These are phyloP conservation scores for Xylaria longipes DNA, from an alignment of 495 filamentous ascomycete species.

Conservation along the genomic window DNA sequence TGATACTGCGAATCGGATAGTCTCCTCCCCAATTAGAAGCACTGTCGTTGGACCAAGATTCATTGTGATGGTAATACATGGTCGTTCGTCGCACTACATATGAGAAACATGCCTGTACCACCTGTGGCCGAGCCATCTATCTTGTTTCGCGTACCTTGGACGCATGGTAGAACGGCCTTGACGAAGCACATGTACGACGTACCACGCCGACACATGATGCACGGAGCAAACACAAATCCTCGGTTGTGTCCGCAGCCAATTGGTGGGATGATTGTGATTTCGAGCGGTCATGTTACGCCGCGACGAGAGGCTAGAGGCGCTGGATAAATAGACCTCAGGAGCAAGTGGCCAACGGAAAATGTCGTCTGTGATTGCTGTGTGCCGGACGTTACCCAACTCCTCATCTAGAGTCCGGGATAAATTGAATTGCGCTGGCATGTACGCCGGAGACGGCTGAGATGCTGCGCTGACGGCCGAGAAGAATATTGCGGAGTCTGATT, in stretches of 20 bases:
- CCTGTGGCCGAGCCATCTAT: slow-evolving; percentile 35
- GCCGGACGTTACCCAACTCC: slow-evolving; percentile 12
- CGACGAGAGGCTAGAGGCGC: slow-evolving; percentile 1
- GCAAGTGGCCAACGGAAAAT: not conserved
- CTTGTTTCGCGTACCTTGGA: slow-evolving; percentile 38
- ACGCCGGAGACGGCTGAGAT: not conserved
- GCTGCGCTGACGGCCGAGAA: not conserved
- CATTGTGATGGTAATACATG: slow-evolving; percentile 31
- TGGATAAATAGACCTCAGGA: slow-evolving; percentile 10
- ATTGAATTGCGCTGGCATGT: slow-evolving; percentile 6
- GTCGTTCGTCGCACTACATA: slow-evolving; percentile 42
- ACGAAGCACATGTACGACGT: slow-evolving; percentile 29
- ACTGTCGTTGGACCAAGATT: slow-evolving; percentile 32
- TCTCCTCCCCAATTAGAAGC: slow-evolving; percentile 27
- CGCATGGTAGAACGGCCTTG: slow-evolving; percentile 36
- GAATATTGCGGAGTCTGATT: not conserved
- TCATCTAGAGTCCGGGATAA: slow-evolving; percentile 20
- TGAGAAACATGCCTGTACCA: slow-evolving; percentile 37
- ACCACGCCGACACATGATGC: slow-evolving; percentile 36
- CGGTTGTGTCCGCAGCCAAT: slow-evolving; percentile 42
- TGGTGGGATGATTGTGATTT: slow-evolving; percentile 30
- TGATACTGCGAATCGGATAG: slow-evolving; percentile 27
- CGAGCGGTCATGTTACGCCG: slow-evolving; percentile 29
- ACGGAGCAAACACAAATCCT: slow-evolving; percentile 35
- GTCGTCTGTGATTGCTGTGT: not conserved